These are phyloP conservation scores for Pichia sp. DNA, from an alignment of 1,139 yeast genomes.

Conservation along the genomic window DNA sequence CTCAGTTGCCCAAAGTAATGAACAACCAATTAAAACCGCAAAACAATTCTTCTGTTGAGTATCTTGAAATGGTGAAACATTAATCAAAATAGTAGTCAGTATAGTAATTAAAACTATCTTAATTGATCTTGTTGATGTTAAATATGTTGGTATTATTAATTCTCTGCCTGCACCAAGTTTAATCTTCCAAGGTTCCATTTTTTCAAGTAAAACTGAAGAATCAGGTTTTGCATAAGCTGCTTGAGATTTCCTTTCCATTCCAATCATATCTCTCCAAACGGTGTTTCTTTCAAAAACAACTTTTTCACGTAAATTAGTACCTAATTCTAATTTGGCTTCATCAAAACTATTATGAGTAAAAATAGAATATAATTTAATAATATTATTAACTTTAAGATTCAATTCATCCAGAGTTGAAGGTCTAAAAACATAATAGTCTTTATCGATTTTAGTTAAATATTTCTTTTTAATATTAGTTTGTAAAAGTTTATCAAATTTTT, in stretches of 20 bases:
- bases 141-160: constrained; percentile 19
- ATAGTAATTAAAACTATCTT: constrained; percentile 41
- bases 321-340: constrained; percentile 58
- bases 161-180: constrained; percentile 25
- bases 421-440: constrained; percentile 40
- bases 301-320: constrained; percentile 78
- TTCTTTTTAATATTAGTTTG: constrained; percentile 51
- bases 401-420: constrained; percentile 40
- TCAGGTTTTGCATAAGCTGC: constrained; percentile 37
- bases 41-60: constrained; percentile 69
- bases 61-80: constrained; percentile 57
- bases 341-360: constrained; percentile 40
- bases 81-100: constrained; percentile 41
- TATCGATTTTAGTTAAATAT: constrained; percentile 37
- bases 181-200: constrained; percentile 18
- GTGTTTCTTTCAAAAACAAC: constrained; percentile 96
- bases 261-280: constrained; percentile 95
- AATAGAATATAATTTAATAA: constrained; percentile 46
- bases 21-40: constrained; percentile 73
- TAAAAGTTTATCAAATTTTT: constrained; percentile 83
- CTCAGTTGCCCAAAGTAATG: constrained; percentile 91
- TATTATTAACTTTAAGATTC: constrained; percentile 41
- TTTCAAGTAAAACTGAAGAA: constrained; percentile 12
- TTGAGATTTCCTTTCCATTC: constrained; percentile 69
- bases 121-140: constrained; percentile 23